phyloP scores from a whole-genome alignment of 1,139 yeast species.

The Candida sanyaensis region DNA sequence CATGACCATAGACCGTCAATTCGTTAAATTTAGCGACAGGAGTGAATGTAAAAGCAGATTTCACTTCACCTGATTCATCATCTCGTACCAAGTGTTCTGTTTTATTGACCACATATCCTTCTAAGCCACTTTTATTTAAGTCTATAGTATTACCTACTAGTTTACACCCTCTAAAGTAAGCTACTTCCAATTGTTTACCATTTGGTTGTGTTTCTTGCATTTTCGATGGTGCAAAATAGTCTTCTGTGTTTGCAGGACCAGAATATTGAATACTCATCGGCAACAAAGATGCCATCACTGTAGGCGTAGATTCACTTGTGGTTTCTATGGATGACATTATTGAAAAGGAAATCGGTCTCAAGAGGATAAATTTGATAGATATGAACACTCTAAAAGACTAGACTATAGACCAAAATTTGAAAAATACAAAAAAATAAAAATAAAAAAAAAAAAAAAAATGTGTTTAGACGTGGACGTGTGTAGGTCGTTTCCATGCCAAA shows the following conservation, averaged over 20 bases:
- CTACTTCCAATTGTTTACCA: conserved; percentile 18
- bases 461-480: neutral
- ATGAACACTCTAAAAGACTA: too few relatives aligned
- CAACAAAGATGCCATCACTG: conserved; percentile 29
- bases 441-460: neutral
- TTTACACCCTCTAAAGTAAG: conserved; percentile 44
- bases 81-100: conserved; percentile 29
- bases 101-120: conserved; percentile 33
- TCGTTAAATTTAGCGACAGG: conserved; percentile 34
- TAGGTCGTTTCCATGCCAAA: too few relatives aligned
- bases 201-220: conserved; percentile 17
- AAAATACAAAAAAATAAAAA: neutral
- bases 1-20: conserved; percentile 42
- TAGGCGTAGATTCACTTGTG: conserved; percentile 5
- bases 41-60: conserved; percentile 28
- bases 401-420: neutral
- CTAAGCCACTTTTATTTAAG: conserved; percentile 19
- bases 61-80: conserved; percentile 20
- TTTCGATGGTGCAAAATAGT: conserved; percentile 40
- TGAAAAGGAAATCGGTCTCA: too few relatives aligned
- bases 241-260: conserved; percentile 40
- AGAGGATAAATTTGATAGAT: too few relatives aligned
- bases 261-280: conserved; percentile 42
- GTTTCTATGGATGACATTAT: conserved; percentile 10
- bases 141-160: conserved; percentile 31